These are phyloP conservation scores for Mortierella sp. DNA, from an alignment of 371 early-diverging fungal genomes.

Conservation along the genomic window DNA sequence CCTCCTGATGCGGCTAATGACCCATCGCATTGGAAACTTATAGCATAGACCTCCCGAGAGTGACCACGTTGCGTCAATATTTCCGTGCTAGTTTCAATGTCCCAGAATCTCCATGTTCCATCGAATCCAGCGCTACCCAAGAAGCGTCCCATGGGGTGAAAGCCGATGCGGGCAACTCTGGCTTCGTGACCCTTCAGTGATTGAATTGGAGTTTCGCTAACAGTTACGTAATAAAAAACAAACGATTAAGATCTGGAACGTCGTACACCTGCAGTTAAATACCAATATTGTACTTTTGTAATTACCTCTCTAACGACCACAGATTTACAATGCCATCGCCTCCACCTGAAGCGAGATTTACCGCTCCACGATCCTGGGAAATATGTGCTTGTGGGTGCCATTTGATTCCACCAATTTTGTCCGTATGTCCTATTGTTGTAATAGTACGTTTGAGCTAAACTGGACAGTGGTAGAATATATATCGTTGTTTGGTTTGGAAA, in stretches of 20 bases:
- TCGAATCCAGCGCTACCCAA: slow-evolving; percentile 93
- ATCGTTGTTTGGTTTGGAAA: not conserved
- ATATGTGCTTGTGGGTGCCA: slow-evolving; percentile 90
- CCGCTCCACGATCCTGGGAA: slow-evolving; percentile 65
- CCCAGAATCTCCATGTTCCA: slow-evolving; percentile 97
- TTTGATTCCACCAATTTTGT: slow-evolving; percentile 89
- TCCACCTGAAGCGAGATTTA: slow-evolving; percentile 88
- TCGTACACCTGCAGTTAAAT: not conserved
- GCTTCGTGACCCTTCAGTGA: slow-evolving; percentile 85
- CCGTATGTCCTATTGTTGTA: slow-evolving; percentile 78
- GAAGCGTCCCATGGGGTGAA: slow-evolving; percentile 92
- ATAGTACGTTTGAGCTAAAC: not conserved
- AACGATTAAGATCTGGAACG: not conserved
- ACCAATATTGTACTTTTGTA: slow-evolving; percentile 18
- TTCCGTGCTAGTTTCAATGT: slow-evolving; percentile 80
- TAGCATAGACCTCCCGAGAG: slow-evolving; percentile 89
- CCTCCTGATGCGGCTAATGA: slow-evolving; percentile 93
- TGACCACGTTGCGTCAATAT: slow-evolving; percentile 95
- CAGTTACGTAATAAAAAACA: slow-evolving; percentile 1
- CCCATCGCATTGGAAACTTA: slow-evolving; percentile 94
- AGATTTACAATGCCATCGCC: slow-evolving; percentile 83
- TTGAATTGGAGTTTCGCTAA: slow-evolving; percentile 82
- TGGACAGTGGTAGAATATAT: not conserved
- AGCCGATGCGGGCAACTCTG: slow-evolving; percentile 89
- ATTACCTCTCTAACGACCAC: slow-evolving; percentile 83